Base-by-base conservation (phyloP, 1,284 basidiomycete species). In the Cutaneotrichosporon daszewskae region DNA sequence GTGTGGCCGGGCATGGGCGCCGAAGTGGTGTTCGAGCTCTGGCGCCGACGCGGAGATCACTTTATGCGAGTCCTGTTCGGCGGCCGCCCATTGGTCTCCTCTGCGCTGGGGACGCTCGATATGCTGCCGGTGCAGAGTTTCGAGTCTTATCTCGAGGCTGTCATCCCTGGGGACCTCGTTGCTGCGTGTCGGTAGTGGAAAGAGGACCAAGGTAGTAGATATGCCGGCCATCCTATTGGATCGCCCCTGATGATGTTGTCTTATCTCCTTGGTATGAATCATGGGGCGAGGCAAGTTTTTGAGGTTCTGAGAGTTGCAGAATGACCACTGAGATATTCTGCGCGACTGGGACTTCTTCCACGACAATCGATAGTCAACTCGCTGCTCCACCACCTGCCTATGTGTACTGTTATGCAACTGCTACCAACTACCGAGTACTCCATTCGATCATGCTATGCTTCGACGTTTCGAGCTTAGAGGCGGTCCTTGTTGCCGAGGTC, bases 401-500 rank as follows among this genome's bases (percentile, higher is more conserved):
- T 36, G 16, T 22, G 24, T 36, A 25, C 24, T 25, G 35, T 36
- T 24, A 38, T 38, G 37, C 37, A 38, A 38, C 37, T 22, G 31
- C 37, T 29, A 31, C 37, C n/a, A n/a, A n/a, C n/a, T n/a, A n/a
- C n/a, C n/a, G n/a, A n/a, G n/a, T n/a, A n/a, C n/a, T n/a, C n/a
- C n/a, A n/a, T n/a, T n/a, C n/a, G n/a, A n/a, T n/a, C n/a, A n/a
- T n/a, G n/a, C n/a, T n/a, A n/a, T n/a, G n/a, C n/a, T n/a, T n/a
- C n/a, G n/a, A n/a, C n/a, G n/a, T n/a, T n/a, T 9, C 7, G 7
- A n/a, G 37, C 38, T 52, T 64, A 68, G 51, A 55, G 49, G 38
- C 64, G 54, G 66, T 70, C 62, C 53, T 81, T 77, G 75, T 92
- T 89, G 58, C 86, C 86, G 54, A 98, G 79, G 74, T 98, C 92